These are phyloP conservation scores for Apiotrichum brassicae DNA, from an alignment of 1,284 basidiomycete genomes.

Conservation along the genomic window DNA sequence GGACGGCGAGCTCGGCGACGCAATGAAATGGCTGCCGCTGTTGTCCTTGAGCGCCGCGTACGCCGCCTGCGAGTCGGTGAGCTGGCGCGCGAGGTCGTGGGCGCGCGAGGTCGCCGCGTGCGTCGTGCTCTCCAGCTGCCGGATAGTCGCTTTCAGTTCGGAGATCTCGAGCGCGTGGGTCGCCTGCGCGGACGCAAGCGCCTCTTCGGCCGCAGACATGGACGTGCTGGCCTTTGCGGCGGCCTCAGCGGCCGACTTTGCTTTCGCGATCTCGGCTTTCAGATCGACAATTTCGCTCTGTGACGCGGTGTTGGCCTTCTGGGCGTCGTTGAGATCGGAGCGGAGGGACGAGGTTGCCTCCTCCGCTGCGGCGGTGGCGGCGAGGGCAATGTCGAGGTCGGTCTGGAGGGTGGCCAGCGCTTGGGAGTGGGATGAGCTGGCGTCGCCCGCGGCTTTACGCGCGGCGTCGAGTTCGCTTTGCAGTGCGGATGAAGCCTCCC, in stretches of 20 bases:
- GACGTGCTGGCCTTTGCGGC: not conserved
- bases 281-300: not conserved
- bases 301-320: not conserved
- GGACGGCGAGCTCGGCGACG: not conserved
- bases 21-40: conserved; percentile 7
- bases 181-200: conserved; percentile 47
- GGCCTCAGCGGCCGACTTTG: not conserved
- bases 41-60: conserved; percentile 6
- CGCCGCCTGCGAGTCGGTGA: conserved; percentile 29
- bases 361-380: conserved; percentile 3
- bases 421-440: not conserved
- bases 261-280: not conserved
- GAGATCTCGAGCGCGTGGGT: conserved; percentile 73
- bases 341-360: not conserved
- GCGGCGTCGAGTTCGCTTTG: conserved; percentile 1
- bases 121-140: conserved; percentile 62
- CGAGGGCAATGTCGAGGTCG: conserved; percentile 6
- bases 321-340: conserved; percentile 4
- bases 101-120: conserved; percentile 65
- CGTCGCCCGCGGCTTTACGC: not conserved
- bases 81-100: conserved; percentile 65
- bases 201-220: not conserved
- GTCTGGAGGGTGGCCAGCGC: not conserved
- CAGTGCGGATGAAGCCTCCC: not conserved
- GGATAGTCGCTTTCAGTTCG: conserved; percentile 65